A percentile compares a stretch with the other conserved stretches of the same genome.
phyloP scores from a whole-genome alignment of 2,329 filamentous ascomycete genomes.

The Fusarium nodosum region DNA sequence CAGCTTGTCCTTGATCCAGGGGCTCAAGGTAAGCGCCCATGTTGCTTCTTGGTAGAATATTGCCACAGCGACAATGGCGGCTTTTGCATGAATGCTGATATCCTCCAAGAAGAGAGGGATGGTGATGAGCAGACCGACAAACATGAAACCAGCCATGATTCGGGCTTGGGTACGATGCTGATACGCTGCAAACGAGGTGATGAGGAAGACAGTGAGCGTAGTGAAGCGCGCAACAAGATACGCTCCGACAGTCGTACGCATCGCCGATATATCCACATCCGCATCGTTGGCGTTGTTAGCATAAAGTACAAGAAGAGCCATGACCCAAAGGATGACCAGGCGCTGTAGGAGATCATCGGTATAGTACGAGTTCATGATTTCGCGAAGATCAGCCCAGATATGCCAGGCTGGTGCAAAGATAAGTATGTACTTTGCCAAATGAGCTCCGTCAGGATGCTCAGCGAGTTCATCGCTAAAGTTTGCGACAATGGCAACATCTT shows the following conservation, averaged over 20 bases:
- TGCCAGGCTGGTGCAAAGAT: conserved; percentile 64
- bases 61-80: conserved; percentile 58
- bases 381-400: conserved; percentile 64
- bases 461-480: conserved; percentile 64
- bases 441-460: conserved; percentile 59
- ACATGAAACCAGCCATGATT: conserved; percentile 59
- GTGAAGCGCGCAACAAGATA: conserved; percentile 62
- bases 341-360: conserved; percentile 64
- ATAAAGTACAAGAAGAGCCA: conserved; percentile 63
- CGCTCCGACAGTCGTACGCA: conserved; percentile 61
- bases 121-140: conserved; percentile 57
- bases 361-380: conserved; percentile 67
- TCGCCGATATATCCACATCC: conserved; percentile 59
- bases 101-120: conserved; percentile 60
- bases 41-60: conserved; percentile 59
- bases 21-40: conserved; percentile 61
- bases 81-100: conserved; percentile 58
- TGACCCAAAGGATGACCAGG: conserved; percentile 64
- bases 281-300: conserved; percentile 62
- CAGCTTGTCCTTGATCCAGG: conserved; percentile 59
- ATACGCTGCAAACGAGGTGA: conserved; percentile 62
- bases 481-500: conserved; percentile 63
- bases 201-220: conserved; percentile 56
- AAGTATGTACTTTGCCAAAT: conserved; percentile 63
- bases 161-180: conserved; percentile 63